phyloP scores from a whole-genome alignment of 352 stramenopile species.

The Thraustochytrium striatum region DNA sequence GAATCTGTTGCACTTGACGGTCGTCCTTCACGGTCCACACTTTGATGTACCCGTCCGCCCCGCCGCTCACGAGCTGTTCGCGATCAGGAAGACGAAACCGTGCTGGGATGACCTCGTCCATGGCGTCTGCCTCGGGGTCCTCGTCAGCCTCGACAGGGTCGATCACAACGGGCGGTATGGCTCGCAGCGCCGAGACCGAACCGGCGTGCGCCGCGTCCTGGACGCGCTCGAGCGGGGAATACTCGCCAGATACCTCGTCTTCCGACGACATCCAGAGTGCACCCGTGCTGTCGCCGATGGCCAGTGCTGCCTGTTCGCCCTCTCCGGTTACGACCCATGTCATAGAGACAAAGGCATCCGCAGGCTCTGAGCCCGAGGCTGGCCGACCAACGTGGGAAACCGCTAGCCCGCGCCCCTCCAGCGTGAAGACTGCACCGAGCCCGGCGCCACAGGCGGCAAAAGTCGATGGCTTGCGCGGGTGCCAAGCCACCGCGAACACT shows the following conservation, averaged over 20 bases:
- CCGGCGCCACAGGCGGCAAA: not conserved
- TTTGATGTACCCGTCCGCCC: constrained; percentile 26
- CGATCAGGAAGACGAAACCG: too few relatives aligned
- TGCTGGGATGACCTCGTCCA: too few relatives aligned
- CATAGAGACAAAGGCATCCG: not conserved
- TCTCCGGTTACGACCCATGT: not conserved
- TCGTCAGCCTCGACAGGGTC: too few relatives aligned
- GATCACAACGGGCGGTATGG: too few relatives aligned
- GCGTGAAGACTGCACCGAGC: not conserved
- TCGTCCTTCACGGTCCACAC: not conserved
- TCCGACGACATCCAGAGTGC: too few relatives aligned
- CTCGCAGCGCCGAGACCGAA: too few relatives aligned
- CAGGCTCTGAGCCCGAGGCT: not conserved
- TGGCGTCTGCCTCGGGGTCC: too few relatives aligned
- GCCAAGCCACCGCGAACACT: not conserved
- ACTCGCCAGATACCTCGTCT: too few relatives aligned
- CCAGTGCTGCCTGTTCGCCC: too few relatives aligned
- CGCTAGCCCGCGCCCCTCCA: not conserved
- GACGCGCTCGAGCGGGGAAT: too few relatives aligned
- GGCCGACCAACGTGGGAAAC: not conserved
- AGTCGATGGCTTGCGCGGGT: not conserved
- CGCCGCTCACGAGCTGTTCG: constrained; percentile 1
- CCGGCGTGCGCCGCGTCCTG: too few relatives aligned
- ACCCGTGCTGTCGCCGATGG: too few relatives aligned
- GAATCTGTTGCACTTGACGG: not conserved